Evolutionary conservation across 2,329 filamentous ascomycete species (phyloP).

Genomic region (Anthostomella pinea): DNA sequence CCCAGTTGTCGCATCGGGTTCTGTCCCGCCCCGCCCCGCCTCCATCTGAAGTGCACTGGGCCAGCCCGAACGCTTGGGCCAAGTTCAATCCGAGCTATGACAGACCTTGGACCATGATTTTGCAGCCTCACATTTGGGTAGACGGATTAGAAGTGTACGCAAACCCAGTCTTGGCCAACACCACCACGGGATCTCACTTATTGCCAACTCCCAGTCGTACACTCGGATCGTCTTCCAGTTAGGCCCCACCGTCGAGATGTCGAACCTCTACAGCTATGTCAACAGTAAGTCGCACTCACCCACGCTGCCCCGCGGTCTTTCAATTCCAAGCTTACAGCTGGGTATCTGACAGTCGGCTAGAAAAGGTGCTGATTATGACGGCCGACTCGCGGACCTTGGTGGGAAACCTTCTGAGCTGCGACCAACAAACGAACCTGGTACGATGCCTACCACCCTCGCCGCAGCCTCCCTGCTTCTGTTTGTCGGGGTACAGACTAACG

Average conservation of each 20-base stretch:
- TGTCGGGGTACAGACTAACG: too few relatives aligned
- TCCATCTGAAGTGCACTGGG: too few relatives aligned
- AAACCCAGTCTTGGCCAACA: too few relatives aligned
- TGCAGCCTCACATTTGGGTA: too few relatives aligned
- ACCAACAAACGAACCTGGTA: conserved; percentile 87
- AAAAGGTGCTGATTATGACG: conserved; percentile 88
- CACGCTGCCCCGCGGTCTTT: background rate
- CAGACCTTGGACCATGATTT: too few relatives aligned
- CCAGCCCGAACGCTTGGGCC: too few relatives aligned
- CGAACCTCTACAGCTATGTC: conserved; percentile 30
- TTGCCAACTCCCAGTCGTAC: too few relatives aligned
- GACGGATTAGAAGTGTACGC: too few relatives aligned
- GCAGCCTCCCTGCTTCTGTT: too few relatives aligned
- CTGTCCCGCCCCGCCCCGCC: too few relatives aligned
- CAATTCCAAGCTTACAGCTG: conserved; percentile 15
- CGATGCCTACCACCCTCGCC: background rate
- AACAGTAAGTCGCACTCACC: conserved; percentile 28
- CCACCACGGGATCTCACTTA: background rate
- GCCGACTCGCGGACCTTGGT: conserved; percentile 85
- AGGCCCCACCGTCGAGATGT: conserved; percentile 24
- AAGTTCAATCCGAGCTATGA: too few relatives aligned
- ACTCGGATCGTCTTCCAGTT: background rate
- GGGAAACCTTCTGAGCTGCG: conserved; percentile 79
- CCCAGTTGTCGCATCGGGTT: too few relatives aligned
- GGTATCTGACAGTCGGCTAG: conserved; percentile 48